Conservation (phyloP, 805 yeast species). For the Suhomyces tanzawaensis region DNA sequence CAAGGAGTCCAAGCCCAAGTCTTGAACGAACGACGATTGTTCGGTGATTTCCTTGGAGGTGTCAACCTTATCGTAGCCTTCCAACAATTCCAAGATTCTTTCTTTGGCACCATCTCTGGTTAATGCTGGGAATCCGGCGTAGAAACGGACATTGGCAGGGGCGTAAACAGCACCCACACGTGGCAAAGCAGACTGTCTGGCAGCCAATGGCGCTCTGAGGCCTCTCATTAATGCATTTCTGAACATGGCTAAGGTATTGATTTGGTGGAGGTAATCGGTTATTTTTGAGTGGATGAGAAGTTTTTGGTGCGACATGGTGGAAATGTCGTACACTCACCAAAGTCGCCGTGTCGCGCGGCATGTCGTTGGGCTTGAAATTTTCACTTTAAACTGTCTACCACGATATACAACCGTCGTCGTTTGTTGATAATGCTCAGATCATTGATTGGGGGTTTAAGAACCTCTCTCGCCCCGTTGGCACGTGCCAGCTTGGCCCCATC, state of each 20-base stretch:
- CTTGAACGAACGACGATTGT: slow-evolving; percentile 34
- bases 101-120: slow-evolving; percentile 62
- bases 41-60: slow-evolving; percentile 36
- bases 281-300: slow-evolving; percentile 3
- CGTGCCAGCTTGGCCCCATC: not conserved
- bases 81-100: slow-evolving; percentile 61
- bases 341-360: no score
- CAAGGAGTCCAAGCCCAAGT: slow-evolving; percentile 46
- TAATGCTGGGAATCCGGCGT: slow-evolving; percentile 59
- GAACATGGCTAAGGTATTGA: slow-evolving; percentile 23
- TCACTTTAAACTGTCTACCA: no score
- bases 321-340: no score
- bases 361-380: no score
- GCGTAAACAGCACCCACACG: slow-evolving; percentile 1
- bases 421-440: slow-evolving; percentile 25
- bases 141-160: slow-evolving; percentile 27
- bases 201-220: slow-evolving; percentile 20
- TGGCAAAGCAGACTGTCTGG: slow-evolving; percentile 15
- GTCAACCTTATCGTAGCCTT: slow-evolving; percentile 59
- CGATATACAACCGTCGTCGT: no score
- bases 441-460: slow-evolving; percentile 10
- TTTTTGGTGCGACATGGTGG: no score
- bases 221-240: slow-evolving; percentile 28
- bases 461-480: not conserved
- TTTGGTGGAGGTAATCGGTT: not conserved